These are phyloP conservation scores for Boletellus deceptivus DNA, from an alignment of 1,284 basidiomycete genomes.

Conservation along the genomic window DNA sequence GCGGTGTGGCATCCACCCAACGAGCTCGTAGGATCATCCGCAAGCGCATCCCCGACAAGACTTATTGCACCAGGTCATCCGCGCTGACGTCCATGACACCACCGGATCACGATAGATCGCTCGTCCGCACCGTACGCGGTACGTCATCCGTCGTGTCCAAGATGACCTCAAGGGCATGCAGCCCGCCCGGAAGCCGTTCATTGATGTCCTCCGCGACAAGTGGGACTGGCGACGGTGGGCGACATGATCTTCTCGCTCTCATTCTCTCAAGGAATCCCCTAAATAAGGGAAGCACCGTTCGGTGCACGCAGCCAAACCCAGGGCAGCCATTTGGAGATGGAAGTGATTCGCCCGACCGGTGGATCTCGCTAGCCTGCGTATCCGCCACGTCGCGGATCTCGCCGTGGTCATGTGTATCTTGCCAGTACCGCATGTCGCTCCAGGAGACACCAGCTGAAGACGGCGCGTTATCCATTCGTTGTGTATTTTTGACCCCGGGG, in stretches of 20 bases:
- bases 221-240: not conserved
- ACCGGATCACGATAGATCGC: constrained; percentile 7
- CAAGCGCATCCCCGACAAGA: not conserved
- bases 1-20: constrained; percentile 1
- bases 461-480: not conserved
- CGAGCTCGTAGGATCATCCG: constrained; percentile 17
- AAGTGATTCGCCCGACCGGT: constrained; percentile 8
- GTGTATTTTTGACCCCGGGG: constrained; percentile 3
- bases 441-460: not conserved
- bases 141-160: constrained; percentile 11
- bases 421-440: not conserved
- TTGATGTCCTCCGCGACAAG: constrained; percentile 1
- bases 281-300: not conserved
- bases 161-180: not conserved
- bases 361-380: constrained; percentile 9
- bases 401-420: constrained; percentile 1
- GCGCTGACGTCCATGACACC: constrained; percentile 12
- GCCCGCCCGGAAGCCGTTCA: not conserved
- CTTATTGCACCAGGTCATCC: not conserved
- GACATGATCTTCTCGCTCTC: not conserved
- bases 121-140: not conserved
- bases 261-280: constrained; percentile 1
- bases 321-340: constrained; percentile 6
- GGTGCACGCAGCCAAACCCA: not conserved
- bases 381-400: constrained; percentile 6